Base-by-base conservation (phyloP, 2,329 filamentous ascomycete genomes). In the Alternaria ventricosa region DNA sequence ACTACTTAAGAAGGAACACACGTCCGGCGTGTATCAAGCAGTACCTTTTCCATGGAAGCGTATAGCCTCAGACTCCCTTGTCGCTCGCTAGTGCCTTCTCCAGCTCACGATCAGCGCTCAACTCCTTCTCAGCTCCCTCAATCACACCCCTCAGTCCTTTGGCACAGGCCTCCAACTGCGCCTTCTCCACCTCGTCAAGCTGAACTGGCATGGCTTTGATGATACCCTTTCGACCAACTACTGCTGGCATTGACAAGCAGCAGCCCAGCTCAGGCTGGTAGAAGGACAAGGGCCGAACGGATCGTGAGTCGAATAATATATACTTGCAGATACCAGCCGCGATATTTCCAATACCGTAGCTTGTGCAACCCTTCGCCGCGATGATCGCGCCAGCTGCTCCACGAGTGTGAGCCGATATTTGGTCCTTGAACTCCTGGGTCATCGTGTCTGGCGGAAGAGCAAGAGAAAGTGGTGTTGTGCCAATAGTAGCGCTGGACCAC, bases 321-420 rank as follows among this genome's bases (percentile, higher is more conserved):
- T 84, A 84, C 60, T 82, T 80, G 73, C 85, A 87, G 58, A 87
- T 84, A 45, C 78, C 81, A 2, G 82, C 78, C 3, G 84, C 79
- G 5, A 85, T 79, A 27, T 83, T 82, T 9, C 82, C 84, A 49
- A 86, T 84, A 11, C 85, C 85, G 66, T 82, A 86, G 0, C 83
- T 80, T 0, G 82, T 87, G 27, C 83, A 81, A 1, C 85, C 85
- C 72, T 87, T 87, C 11, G 81, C 79, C 20, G 80, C 76, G 49
- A 86, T 82, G 64, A 87, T 86, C 12, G 75, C 79, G 9, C 82
- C 80, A 0, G 84, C 82, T 41, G 82, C 84, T n/a, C 82, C 75
- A 45, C 80, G 83, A 57, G 84, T 85, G 46, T 85, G 80, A 8
- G 73, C 67, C 2, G 80, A 80, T 20, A 87, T 80, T 1, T 79